phyloP scores from a whole-genome alignment of 768 basidiomycete species.

The Suillus subaureus region DNA sequence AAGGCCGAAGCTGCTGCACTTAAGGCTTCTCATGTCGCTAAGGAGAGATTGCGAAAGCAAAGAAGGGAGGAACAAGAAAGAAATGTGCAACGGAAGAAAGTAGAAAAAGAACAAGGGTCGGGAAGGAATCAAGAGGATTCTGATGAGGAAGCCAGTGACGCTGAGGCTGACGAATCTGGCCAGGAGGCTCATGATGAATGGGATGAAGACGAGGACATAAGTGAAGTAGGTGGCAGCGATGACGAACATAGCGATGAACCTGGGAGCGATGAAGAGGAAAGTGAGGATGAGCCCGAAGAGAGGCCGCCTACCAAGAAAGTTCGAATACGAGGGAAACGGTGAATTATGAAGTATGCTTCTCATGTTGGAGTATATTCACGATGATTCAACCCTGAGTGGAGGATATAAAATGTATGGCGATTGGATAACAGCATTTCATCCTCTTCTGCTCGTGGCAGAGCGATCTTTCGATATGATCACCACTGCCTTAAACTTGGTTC shows the following conservation, averaged over 20 bases:
- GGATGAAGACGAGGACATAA: conserved; percentile 69
- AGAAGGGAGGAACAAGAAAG: conserved; percentile 88
- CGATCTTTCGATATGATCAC: background rate
- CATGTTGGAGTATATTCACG: background rate
- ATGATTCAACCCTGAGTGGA: background rate
- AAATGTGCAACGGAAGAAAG: conserved; percentile 87
- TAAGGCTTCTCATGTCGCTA: conserved; percentile 75
- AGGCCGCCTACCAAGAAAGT: conserved; percentile 56
- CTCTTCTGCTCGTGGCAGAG: background rate
- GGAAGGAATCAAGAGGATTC: conserved; percentile 33
- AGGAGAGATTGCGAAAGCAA: conserved; percentile 73
- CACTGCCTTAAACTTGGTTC: background rate
- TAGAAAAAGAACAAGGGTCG: conserved; percentile 31
- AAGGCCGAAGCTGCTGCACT: conserved; percentile 71
- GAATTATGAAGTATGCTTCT: conserved; percentile 15
- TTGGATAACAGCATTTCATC: background rate
- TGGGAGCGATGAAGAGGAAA: conserved; percentile 38
- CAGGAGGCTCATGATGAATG: conserved; percentile 42
- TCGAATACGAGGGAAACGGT: conserved; percentile 53
- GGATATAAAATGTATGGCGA: background rate
- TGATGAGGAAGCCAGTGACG: conserved; percentile 45
- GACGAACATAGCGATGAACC: conserved; percentile 37
- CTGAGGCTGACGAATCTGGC: conserved; percentile 44
- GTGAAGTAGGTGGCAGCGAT: conserved; percentile 52
- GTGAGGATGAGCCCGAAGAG: conserved; percentile 49